Evolutionary conservation across 1,284 basidiomycete genomes (phyloP), one percentile per base, ranked within the genome.

Genomic region (Ustilago trichophora): DNA sequence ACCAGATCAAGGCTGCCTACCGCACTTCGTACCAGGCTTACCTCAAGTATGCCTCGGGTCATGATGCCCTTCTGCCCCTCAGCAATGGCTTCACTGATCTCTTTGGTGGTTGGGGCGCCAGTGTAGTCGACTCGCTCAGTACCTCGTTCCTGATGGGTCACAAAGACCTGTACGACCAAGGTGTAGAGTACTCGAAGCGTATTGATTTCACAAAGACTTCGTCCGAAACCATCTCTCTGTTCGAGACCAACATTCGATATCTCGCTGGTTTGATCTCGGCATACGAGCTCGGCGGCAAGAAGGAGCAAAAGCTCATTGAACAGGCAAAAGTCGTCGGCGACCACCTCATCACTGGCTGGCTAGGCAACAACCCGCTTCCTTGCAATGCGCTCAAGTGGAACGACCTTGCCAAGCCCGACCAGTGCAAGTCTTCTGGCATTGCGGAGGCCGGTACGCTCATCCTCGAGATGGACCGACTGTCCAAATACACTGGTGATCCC

Each of bases 211-310:
- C 37, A 33, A 59, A 62, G 36, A 77, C 76, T 8, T 35, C 37
- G 6, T 44, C 44, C 15, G 24, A 24, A 11, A 29, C 26, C 10
- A 72, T 78, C 45, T 71, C 68, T 36, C 35, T 78, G 8, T 78
- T 78, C 27, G 76, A 78, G 48, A 78, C 76, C 31, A 78, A 68
- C 47, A 79, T 79, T 42, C 58, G 77, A 0, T 75, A 77, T 27
- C 55, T 79, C 15, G 77, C 63, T n/a, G 76, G 76, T 11, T 36
- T 77, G 4, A 53, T 79, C 29, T 64, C 56, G 4, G 68, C 76
- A 2, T 79, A 77, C 52, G 77, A 79, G 49, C 56, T 77, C 15
- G 65, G 54, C 13, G 76, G 72, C 13, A 65, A 70, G 43, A 67
- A 56, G 44, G 52, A 78, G 24, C 29, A 47, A 12, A 67, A 53